These are phyloP conservation scores for Penicillium subrubescens DNA, from an alignment of 495 filamentous ascomycete genomes.

Conservation along the genomic window DNA sequence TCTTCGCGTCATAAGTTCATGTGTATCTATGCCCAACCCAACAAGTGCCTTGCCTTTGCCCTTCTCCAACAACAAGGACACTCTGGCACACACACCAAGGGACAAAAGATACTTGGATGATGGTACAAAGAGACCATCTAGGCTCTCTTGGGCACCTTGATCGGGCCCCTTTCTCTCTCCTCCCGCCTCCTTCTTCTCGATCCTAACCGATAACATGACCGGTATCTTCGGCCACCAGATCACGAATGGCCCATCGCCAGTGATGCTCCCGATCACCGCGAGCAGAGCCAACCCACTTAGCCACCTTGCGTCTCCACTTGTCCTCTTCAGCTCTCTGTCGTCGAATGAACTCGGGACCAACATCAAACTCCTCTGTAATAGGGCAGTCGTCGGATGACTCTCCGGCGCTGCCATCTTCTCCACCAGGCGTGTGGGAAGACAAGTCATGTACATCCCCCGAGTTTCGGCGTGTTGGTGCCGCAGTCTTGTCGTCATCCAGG, in stretches of 20 bases:
- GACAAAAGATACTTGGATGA: neutral
- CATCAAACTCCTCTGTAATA: conserved; percentile 95
- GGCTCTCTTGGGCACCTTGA: neutral
- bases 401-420: conserved; percentile 55
- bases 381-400: conserved; percentile 70
- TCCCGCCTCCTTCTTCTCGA: neutral
- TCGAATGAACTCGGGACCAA: conserved; percentile 90
- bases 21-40: conserved; percentile 17
- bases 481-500: conserved; percentile 58
- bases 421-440: conserved; percentile 38
- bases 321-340: conserved; percentile 89
- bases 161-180: neutral
- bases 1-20: conserved; percentile 34
- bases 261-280: conserved; percentile 42
- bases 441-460: conserved; percentile 33
- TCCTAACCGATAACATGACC: conserved; percentile 3
- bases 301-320: conserved; percentile 81
- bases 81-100: neutral
- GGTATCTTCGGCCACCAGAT: conserved; percentile 39
- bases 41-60: neutral
- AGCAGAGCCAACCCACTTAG: conserved; percentile 66
- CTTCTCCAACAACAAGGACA: neutral
- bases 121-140: neutral
- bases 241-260: conserved; percentile 61
- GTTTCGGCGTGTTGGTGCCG: conserved; percentile 44